Base-by-base conservation (phyloP, 1,284 basidiomycete genomes). In the Irpex lacteus region DNA sequence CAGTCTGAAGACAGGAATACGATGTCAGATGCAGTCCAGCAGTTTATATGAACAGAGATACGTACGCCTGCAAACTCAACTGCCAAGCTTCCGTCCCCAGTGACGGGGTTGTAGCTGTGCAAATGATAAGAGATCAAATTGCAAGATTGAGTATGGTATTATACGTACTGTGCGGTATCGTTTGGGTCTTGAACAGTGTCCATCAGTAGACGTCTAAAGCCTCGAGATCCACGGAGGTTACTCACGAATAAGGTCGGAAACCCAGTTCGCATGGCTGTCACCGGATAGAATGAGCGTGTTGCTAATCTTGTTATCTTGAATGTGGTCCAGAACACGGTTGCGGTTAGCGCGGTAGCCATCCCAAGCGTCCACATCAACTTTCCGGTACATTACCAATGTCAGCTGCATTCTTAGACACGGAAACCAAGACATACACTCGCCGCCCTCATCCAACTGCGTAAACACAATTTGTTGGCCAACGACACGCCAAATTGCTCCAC, bases 241-340 rank as follows among this genome's bases (percentile, higher is more conserved):
- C 82, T 70, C 68, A 85, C 84, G 80, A 59, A 82, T 80, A 26
- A 85, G 76, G 67, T 84, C 85, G 57, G 81, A 85, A 5, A 83
- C 84, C 85, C 85, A 87, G 70, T 85, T 86, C 9, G 85, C 86
- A 69, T 90, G 88, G 58, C 84, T 84, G 71, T 91, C 88, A 13
- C 89, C 88, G 7, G 87, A 79, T 15, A 89, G 78, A 60, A 88
- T 80, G 65, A 87, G 71, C 2, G 82, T 82, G 71, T 89, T 88
- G 74, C 78, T 78, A 64, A 89, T 87, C 59, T 80, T 77, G 70
- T 85, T 80, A 38, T 75, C 64, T 68, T 82, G 79, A 34, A 90
- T 74, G 65, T 85, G 81, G 63, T 85, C 77, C 15, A 89, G 79
- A 59, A 89, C 77, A n/a, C 86, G 80, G 55, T 78, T 75, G 13